Evolutionary conservation across 495 filamentous ascomycete species (phyloP).

Genomic region (Parathielavia appendiculata): DNA sequence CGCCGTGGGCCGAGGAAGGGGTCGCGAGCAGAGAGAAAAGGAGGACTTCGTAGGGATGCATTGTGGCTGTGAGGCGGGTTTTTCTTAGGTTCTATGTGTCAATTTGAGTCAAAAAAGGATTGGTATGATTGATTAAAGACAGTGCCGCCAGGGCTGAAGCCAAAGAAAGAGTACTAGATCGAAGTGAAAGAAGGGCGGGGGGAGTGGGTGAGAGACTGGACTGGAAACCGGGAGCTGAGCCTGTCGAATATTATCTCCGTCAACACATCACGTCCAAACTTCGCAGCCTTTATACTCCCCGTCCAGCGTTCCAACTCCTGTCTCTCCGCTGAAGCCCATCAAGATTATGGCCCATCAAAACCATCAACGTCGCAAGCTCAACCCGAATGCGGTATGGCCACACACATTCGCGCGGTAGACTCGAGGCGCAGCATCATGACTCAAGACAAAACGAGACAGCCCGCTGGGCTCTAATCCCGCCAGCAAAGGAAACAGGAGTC

Average conservation of each 20-base stretch:
- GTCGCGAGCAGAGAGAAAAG: constrained; percentile 28
- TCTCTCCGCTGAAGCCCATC: neutral
- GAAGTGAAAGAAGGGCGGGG: neutral
- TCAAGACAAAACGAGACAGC: constrained; percentile 7
- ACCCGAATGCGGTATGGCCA: constrained; percentile 1
- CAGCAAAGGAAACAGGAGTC: constrained; percentile 8
- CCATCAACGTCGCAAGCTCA: neutral
- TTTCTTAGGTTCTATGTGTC: neutral
- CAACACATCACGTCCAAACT: neutral
- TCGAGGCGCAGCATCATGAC: constrained; percentile 10
- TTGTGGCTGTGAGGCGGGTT: constrained; percentile 15
- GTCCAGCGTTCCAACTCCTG: neutral
- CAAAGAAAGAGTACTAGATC: neutral
- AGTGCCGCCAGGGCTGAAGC: constrained; percentile 9
- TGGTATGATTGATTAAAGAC: neutral
- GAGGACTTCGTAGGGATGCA: constrained; percentile 30
- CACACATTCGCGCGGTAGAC: neutral
- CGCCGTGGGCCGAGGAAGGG: constrained; percentile 40
- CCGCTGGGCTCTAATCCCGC: neutral
- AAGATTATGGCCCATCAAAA: neutral
- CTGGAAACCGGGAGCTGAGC: constrained; percentile 1
- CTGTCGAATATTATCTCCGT: neutral
- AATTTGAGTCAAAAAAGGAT: neutral
- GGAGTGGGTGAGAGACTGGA: no score
- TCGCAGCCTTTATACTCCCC: neutral